phyloP scores from a whole-genome alignment of 768 basidiomycete genomes.

The Kwoniella mangroviensis region DNA sequence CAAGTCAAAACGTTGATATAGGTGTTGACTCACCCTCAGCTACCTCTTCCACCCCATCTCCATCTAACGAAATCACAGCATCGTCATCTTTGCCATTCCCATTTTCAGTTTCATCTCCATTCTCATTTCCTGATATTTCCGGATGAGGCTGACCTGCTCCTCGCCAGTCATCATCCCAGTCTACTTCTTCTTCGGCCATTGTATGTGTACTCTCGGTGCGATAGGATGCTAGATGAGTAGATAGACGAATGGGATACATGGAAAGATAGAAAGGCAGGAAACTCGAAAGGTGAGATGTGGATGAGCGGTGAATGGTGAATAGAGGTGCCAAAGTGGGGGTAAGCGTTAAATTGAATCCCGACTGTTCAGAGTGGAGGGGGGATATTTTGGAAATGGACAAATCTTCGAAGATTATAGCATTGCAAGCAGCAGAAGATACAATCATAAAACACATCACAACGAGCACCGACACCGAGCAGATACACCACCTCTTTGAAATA shows the following conservation, averaged over 20 bases:
- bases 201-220: background rate
- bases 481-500: no score
- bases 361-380: no score
- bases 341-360: no score
- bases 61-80: constrained; percentile 29
- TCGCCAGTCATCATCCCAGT: constrained; percentile 34
- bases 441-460: no score
- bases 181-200: constrained; percentile 43
- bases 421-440: no score
- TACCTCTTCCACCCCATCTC: constrained; percentile 1
- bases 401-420: no score
- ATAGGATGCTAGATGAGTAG: background rate
- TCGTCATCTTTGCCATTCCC: constrained; percentile 18
- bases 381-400: background rate
- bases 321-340: no score
- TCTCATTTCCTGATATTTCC: background rate
- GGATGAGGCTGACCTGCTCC: constrained; percentile 2
- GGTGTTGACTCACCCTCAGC: constrained; percentile 13
- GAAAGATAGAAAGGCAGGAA: background rate
- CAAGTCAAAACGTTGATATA: no score
- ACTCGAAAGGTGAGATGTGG: background rate
- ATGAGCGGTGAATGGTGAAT: background rate
- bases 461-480: no score
- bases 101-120: constrained; percentile 2
- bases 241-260: background rate